A percentile compares a stretch with the other conserved stretches of the same genome.
Conservation (phyloP, 2,329 filamentous ascomycete genomes). For the Achaetomium macrosporum region DNA sequence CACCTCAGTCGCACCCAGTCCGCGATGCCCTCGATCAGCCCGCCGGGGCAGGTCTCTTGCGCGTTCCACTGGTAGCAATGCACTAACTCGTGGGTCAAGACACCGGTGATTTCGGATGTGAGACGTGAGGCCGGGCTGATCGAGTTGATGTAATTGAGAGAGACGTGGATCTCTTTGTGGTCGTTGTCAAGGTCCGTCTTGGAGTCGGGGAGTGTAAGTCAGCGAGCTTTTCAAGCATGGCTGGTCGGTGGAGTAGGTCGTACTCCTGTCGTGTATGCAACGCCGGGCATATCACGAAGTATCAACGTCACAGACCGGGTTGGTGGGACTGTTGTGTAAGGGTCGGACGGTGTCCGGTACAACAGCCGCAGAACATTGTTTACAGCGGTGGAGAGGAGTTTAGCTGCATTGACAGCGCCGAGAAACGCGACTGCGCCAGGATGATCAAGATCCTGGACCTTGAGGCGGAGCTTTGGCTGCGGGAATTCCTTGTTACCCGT, state of each 20-base stretch:
- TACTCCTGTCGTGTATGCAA: constrained; percentile 71
- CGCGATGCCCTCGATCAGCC: constrained; percentile 83
- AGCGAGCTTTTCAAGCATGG: background rate
- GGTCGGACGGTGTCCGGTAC: constrained; percentile 49
- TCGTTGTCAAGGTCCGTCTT: constrained; percentile 68
- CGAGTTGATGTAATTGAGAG: constrained; percentile 62
- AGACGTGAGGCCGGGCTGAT: constrained; percentile 39
- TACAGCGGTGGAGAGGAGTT: constrained; percentile 58
- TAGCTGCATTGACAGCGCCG: constrained; percentile 53
- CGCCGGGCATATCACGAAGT: constrained; percentile 70
- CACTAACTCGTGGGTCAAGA: constrained; percentile 87
- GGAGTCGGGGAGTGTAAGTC: background rate
- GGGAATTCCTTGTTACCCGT: constrained; percentile 28
- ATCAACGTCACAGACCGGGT: constrained; percentile 83
- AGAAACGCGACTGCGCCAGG: constrained; percentile 64
- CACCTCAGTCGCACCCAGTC: constrained; percentile 84
- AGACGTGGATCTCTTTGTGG: constrained; percentile 92
- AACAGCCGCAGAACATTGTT: constrained; percentile 64
- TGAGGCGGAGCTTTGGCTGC: constrained; percentile 53
- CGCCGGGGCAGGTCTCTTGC: constrained; percentile 56
- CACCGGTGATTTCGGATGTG: constrained; percentile 66
- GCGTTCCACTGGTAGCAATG: constrained; percentile 88
- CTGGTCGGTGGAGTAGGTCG: background rate
- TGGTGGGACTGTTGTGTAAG: constrained; percentile 43
- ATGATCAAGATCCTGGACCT: constrained; percentile 53